Evolutionary conservation across 2,329 filamentous ascomycete genomes (phyloP).

Genomic region (Pleoardoris graminearum): DNA sequence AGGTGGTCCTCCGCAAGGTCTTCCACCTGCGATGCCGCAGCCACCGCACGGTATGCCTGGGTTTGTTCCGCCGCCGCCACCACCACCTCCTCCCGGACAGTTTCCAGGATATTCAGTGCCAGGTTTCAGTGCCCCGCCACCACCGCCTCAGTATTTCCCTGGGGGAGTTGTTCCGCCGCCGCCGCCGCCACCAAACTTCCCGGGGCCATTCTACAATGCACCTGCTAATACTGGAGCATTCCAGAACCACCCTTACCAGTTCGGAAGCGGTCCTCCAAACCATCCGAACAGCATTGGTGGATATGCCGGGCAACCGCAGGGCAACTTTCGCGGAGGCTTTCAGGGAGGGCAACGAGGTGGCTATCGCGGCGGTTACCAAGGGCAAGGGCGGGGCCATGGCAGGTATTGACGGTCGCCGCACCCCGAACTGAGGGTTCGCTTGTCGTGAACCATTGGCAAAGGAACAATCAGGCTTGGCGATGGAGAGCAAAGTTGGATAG

Average conservation of each 20-base stretch:
- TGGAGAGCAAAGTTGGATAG: too few relatives aligned
- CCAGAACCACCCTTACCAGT: conserved; percentile 10
- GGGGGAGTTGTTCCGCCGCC: conserved; percentile 15
- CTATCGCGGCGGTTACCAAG: conserved; percentile 21
- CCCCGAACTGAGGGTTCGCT: too few relatives aligned
- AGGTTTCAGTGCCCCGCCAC: conserved; percentile 25
- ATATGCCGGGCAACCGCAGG: conserved; percentile 13
- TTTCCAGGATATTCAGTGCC: conserved; percentile 25
- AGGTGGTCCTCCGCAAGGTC: neutral
- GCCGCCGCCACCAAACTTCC: conserved; percentile 32
- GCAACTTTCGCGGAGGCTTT: conserved; percentile 9
- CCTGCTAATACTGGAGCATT: conserved; percentile 23
- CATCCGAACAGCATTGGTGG: conserved; percentile 7
- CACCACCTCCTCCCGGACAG: conserved; percentile 24
- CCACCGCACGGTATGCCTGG: conserved; percentile 13
- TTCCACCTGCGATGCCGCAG: neutral
- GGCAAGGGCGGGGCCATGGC: conserved; percentile 11
- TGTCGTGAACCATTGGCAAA: too few relatives aligned
- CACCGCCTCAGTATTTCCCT: conserved; percentile 18
- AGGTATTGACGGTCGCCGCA: too few relatives aligned
- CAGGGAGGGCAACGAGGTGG: conserved; percentile 18
- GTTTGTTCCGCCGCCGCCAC: conserved; percentile 21
- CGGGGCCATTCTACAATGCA: conserved; percentile 25
- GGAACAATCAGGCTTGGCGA: too few relatives aligned
- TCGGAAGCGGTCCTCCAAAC: neutral